phyloP scores from a whole-genome alignment of 2,329 filamentous ascomycete species.

The Byssoonygena ceratinophila region DNA sequence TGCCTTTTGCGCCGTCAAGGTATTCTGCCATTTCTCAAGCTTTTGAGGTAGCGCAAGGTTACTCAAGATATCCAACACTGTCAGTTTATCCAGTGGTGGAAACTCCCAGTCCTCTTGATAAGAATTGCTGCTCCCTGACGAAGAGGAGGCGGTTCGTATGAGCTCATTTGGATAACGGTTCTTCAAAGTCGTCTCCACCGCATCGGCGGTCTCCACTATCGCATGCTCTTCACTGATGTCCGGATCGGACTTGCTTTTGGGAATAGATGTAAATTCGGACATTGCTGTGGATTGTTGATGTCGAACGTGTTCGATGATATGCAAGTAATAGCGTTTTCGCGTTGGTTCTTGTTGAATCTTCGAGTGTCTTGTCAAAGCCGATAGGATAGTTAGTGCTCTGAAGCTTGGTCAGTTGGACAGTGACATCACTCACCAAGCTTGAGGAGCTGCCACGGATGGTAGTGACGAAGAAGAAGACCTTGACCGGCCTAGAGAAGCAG shows the following conservation, averaged over 20 bases:
- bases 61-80: conserved; percentile 85
- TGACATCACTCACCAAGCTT: conserved; percentile 10
- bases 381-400: neutral
- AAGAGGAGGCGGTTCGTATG: conserved; percentile 66
- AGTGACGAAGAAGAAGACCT: neutral
- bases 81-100: conserved; percentile 78
- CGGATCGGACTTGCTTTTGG: conserved; percentile 22
- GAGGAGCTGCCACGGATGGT: neutral
- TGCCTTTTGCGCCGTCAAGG: conserved; percentile 69
- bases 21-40: conserved; percentile 79
- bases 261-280: conserved; percentile 20
- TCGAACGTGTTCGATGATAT: neutral
- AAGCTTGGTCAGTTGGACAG: neutral
- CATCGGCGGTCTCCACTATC: conserved; percentile 1
- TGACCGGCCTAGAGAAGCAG: neutral
- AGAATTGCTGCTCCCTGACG: conserved; percentile 60
- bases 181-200: conserved; percentile 2
- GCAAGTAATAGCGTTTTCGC: neutral
- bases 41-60: conserved; percentile 83
- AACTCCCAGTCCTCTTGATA: conserved; percentile 87
- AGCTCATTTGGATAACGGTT: conserved; percentile 41
- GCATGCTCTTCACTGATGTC: conserved; percentile 16
- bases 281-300: too few species aligned
- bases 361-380: too few species aligned
- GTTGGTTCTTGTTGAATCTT: neutral